These are phyloP conservation scores for Termitomyces bulborhizus DNA, from an alignment of 768 basidiomycete species.

Conservation along the genomic window DNA sequence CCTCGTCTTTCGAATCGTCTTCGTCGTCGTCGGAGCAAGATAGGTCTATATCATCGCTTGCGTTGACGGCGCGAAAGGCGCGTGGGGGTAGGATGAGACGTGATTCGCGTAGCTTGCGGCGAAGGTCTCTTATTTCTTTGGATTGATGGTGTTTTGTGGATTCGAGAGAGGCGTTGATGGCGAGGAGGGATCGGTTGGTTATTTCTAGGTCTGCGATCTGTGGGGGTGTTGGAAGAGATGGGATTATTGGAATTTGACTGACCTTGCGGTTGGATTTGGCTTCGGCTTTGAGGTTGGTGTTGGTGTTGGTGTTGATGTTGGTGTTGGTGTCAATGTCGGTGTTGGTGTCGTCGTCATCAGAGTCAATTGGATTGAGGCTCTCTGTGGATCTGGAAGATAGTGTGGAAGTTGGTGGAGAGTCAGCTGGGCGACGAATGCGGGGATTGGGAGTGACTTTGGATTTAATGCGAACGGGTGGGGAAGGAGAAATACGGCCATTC, in stretches of 20 bases:
- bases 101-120: conserved; percentile 77
- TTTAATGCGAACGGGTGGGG: conserved; percentile 41
- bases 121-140: conserved; percentile 80
- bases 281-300: conserved; percentile 52
- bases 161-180: conserved; percentile 81
- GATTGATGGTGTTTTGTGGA: conserved; percentile 73
- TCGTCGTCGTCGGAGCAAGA: conserved; percentile 26
- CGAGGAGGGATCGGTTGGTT: conserved; percentile 78
- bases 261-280: conserved; percentile 91
- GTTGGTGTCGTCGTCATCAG: conserved; percentile 18
- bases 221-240: neutral
- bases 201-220: conserved; percentile 93
- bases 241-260: neutral
- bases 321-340: conserved; percentile 34
- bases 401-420: conserved; percentile 63
- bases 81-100: conserved; percentile 71
- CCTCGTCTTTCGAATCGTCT: conserved; percentile 38
- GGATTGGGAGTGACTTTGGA: conserved; percentile 44
- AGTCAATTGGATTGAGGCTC: too few relatives aligned
- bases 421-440: conserved; percentile 29
- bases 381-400: conserved; percentile 78
- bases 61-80: conserved; percentile 48
- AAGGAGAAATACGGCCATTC: conserved; percentile 24
- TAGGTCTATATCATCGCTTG: conserved; percentile 31
- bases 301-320: conserved; percentile 47